Evolutionary conservation across 192 early-diverging fungal genomes (phyloP).

Genomic region (Pilobolus umbonatus): DNA sequence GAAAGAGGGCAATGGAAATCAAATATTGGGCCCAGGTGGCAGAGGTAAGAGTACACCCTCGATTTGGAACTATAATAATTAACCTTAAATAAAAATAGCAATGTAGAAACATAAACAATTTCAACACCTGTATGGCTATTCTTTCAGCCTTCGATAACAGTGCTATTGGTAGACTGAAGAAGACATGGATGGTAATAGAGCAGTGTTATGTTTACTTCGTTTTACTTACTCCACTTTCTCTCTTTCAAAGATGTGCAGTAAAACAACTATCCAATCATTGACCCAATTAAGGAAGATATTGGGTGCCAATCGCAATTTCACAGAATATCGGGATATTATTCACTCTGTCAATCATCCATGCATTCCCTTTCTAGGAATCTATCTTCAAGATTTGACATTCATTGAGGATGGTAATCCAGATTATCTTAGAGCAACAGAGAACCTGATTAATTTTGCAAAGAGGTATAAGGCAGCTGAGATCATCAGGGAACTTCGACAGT

Average conservation of each 20-base stretch:
- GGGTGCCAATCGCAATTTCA: conserved; percentile 68
- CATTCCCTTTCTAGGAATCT: conserved; percentile 77
- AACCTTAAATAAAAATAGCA: conserved; percentile 35
- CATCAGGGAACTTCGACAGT: conserved; percentile 89
- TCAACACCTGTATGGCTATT: conserved; percentile 86
- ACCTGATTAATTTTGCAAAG: conserved; percentile 90
- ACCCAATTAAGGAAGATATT: conserved; percentile 62
- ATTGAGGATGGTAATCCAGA: conserved; percentile 78
- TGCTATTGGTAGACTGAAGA: conserved; percentile 80
- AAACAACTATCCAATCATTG: conserved; percentile 36
- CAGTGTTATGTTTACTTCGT: background rate
- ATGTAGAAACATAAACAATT: conserved; percentile 88
- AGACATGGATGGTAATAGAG: conserved; percentile 73
- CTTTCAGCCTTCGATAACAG: conserved; percentile 85
- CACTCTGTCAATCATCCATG: conserved; percentile 66
- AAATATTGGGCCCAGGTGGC: conserved; percentile 83
- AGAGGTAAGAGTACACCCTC: conserved; percentile 38
- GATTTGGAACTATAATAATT: background rate
- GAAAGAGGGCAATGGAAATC: conserved; percentile 67
- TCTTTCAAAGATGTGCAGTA: conserved; percentile 33
- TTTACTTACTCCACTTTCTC: background rate
- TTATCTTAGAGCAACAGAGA: conserved; percentile 50
- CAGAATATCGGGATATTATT: conserved; percentile 69
- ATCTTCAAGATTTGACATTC: conserved; percentile 79
- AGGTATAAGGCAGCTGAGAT: conserved; percentile 80